Conservation (phyloP, 176 grass and related monocot species). For the Luzula sylvatica region DNA sequence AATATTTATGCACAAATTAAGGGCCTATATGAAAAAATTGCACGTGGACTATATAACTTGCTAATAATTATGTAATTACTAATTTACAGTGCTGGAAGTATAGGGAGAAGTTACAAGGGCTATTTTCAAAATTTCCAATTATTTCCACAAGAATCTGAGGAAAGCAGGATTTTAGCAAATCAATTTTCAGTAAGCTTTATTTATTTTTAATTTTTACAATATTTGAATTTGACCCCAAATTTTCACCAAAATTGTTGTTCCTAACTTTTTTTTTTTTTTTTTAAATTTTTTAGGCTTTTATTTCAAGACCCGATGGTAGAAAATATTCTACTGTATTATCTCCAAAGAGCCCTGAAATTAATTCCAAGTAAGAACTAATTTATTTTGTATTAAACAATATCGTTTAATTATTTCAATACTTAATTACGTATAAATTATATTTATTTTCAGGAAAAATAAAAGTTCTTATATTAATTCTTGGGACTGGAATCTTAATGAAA, state of each 20-base stretch:
- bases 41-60: background rate
- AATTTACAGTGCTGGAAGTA: slow-evolving; percentile 62
- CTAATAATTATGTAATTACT: background rate
- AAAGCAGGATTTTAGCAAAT: slow-evolving; percentile 66
- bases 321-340: slow-evolving; percentile 64
- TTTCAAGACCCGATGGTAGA: slow-evolving; percentile 48
- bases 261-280: background rate
- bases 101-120: slow-evolving; percentile 92
- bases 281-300: slow-evolving; percentile 45
- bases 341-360: slow-evolving; percentile 31
- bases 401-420: background rate
- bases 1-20: slow-evolving; percentile 1
- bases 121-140: slow-evolving; percentile 91
- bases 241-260: no score
- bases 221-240: no score
- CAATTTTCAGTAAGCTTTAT: slow-evolving; percentile 75
- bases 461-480: slow-evolving; percentile 56
- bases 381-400: background rate
- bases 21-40: no score
- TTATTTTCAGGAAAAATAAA: slow-evolving; percentile 35
- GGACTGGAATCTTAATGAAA: slow-evolving; percentile 83
- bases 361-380: slow-evolving; percentile 34
- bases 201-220: background rate
- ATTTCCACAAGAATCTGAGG: slow-evolving; percentile 60
- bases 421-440: background rate